A percentile compares a stretch with the other conserved stretches of the same genome.
Conservation (phyloP, 106 monocot species). For the Dioscorea dumetorum region DNA sequence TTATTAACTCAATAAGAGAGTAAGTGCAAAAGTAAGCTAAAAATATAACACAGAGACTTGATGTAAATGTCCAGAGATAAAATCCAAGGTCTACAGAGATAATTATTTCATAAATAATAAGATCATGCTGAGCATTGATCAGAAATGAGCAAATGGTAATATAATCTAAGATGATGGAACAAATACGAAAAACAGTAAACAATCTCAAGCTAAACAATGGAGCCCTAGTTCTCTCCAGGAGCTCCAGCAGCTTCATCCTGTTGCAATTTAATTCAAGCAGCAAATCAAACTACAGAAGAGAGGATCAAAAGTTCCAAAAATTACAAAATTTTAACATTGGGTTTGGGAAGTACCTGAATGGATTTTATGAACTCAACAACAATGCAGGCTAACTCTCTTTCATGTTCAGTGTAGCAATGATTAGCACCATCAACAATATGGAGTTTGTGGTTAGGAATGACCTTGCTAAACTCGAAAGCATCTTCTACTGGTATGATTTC, state of each 20-base stretch:
- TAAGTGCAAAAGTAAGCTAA: too few relatives aligned
- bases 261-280: too few relatives aligned
- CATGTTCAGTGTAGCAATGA: conserved; percentile 49
- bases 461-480: conserved; percentile 46
- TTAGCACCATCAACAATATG: conserved; percentile 68
- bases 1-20: too few relatives aligned
- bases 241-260: background rate
- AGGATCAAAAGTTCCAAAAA: background rate
- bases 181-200: background rate
- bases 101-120: too few relatives aligned
- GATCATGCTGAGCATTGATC: too few relatives aligned
- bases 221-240: background rate
- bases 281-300: background rate
- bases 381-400: conserved; percentile 35
- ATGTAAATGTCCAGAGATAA: too few relatives aligned
- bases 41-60: too few relatives aligned
- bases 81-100: too few relatives aligned
- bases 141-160: background rate
- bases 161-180: background rate
- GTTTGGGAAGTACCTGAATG: background rate
- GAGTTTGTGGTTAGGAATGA: conserved; percentile 64
- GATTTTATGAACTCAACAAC: conserved; percentile 60
- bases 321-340: too few relatives aligned
- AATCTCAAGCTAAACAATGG: background rate
- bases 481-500: conserved; percentile 64